Conservation (phyloP, 192 early-diverging fungal species). For the Backusella macrospora region DNA sequence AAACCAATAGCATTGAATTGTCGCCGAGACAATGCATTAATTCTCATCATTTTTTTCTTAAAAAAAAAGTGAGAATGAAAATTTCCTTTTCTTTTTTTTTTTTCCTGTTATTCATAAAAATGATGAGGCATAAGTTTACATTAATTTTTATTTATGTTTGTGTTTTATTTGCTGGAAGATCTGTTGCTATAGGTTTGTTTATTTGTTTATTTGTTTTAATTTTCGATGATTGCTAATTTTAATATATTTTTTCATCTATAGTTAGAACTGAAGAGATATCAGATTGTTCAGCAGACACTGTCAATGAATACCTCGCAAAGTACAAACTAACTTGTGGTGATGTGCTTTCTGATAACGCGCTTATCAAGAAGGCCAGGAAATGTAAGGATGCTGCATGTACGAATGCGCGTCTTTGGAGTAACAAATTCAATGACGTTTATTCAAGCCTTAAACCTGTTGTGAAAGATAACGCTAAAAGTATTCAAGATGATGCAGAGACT, state of each 20-base stretch:
- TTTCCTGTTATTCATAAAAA: not conserved
- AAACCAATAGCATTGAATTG: not conserved
- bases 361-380: not conserved
- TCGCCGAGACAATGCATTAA: not conserved
- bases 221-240: not conserved
- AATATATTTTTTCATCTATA: not conserved
- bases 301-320: not conserved
- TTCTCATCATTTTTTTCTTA: conserved; percentile 4
- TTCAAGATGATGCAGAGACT: not conserved
- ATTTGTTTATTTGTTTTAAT: not conserved
- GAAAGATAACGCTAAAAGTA: not conserved
- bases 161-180: not conserved
- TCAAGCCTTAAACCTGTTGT: not conserved
- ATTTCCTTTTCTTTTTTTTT: not conserved
- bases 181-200: conserved; percentile 3
- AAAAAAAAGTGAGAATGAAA: not conserved
- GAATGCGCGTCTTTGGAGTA: not conserved
- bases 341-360: not conserved
- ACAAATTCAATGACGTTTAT: not conserved
- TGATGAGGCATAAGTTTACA: not conserved
- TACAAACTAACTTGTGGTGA: not conserved
- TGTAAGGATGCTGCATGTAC: conserved; percentile 12
- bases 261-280: conserved; percentile 9
- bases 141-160: not conserved
- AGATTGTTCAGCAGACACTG: not conserved